phyloP scores from a whole-genome alignment of 2,329 filamentous ascomycete genomes.

The Penicillium frequentans region DNA sequence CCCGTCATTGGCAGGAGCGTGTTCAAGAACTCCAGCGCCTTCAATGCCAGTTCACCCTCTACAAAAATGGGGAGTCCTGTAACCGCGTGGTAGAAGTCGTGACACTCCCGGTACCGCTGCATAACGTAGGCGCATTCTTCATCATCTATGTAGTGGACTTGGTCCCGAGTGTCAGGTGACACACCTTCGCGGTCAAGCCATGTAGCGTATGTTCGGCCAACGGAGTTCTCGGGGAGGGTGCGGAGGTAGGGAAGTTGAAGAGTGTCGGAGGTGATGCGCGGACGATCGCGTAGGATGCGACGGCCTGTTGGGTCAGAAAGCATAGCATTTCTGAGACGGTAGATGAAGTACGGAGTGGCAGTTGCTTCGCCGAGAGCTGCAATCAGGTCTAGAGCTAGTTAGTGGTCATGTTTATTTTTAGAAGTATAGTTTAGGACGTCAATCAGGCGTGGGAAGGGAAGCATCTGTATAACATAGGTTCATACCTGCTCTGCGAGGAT shows the following conservation, averaged over 20 bases:
- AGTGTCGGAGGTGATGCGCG: slow-evolving; percentile 76
- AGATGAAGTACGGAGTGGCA: slow-evolving; percentile 91
- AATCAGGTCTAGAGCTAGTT: slow-evolving; percentile 70
- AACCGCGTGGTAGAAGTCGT: slow-evolving; percentile 96
- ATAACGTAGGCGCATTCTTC: slow-evolving; percentile 97
- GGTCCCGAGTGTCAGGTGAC: slow-evolving; percentile 80
- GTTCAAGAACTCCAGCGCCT: slow-evolving; percentile 96
- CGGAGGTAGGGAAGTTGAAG: slow-evolving; percentile 71
- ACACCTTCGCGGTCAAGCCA: slow-evolving; percentile 97
- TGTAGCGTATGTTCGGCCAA: slow-evolving; percentile 78
- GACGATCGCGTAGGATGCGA: slow-evolving; percentile 85
- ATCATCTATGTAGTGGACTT: slow-evolving; percentile 88
- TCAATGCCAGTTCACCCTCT: slow-evolving; percentile 97
- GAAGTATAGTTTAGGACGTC: background rate
- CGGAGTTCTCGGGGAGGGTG: slow-evolving; percentile 66
- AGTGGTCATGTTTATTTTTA: slow-evolving; percentile 1
- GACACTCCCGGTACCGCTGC: slow-evolving; percentile 95
- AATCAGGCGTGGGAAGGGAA: background rate
- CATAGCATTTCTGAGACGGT: slow-evolving; percentile 89
- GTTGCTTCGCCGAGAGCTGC: slow-evolving; percentile 93
- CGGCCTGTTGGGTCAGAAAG: slow-evolving; percentile 79
- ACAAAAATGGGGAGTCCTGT: slow-evolving; percentile 86
- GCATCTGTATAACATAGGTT: background rate
- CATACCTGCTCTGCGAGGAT: slow-evolving; percentile 77
- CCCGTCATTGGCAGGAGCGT: slow-evolving; percentile 94